Percentiles rank a stretch among this genome's conserved stretches.
Conservation (phyloP, 2,329 filamentous ascomycete genomes). For the Mycogone perniciosa region DNA sequence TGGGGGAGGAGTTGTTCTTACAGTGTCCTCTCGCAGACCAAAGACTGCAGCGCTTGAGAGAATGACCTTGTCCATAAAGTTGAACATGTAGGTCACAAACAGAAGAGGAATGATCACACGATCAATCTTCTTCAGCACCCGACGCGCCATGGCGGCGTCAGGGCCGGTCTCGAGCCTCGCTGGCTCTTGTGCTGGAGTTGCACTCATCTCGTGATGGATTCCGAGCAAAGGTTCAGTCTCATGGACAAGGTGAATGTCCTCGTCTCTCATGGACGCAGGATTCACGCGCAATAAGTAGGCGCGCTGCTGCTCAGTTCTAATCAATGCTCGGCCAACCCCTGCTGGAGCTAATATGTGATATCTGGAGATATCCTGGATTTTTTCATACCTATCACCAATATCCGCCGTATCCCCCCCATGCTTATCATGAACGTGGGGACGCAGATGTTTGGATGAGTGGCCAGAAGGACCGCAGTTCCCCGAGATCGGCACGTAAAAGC, state of each 20-base stretch:
- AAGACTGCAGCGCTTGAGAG: constrained; percentile 51
- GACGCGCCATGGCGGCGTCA: constrained; percentile 24
- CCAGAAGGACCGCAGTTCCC: neutral
- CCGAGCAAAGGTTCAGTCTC: constrained; percentile 7
- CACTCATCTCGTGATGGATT: constrained; percentile 5
- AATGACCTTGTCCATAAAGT: constrained; percentile 56
- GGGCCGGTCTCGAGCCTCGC: constrained; percentile 9
- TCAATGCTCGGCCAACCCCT: too few species aligned
- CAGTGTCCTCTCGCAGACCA: constrained; percentile 42
- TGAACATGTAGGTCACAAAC: constrained; percentile 51
- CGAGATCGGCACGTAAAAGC: neutral
- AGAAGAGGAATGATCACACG: constrained; percentile 46
- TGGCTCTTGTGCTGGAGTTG: neutral
- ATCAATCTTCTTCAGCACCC: constrained; percentile 50
- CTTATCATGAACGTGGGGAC: constrained; percentile 5
- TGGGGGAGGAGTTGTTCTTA: constrained; percentile 11
- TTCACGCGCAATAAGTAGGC: neutral
- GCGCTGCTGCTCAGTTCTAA: neutral
- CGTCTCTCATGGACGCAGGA: neutral
- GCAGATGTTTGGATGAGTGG: too few species aligned
- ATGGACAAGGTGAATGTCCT: neutral
- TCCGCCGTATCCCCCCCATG: constrained; percentile 2
- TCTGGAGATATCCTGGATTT: neutral
- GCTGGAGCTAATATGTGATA: too few species aligned
- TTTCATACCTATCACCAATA: neutral